Conservation (phyloP, 371 early-diverging fungal species). For the Apophysomyces ossiformis region DNA sequence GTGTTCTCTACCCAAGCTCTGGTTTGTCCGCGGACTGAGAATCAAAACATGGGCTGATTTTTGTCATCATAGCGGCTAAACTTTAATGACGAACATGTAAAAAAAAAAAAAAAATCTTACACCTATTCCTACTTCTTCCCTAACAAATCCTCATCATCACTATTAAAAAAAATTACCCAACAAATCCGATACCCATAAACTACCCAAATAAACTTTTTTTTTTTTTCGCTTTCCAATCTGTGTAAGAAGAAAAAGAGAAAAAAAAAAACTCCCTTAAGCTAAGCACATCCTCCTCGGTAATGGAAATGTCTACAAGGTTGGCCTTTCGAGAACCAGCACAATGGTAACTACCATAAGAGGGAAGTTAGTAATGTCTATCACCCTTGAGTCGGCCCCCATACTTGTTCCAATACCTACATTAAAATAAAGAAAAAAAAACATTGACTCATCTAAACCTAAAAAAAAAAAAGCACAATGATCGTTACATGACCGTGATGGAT, state of each 20-base stretch:
- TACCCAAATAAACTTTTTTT: neutral
- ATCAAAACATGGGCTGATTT: slow-evolving; percentile 9
- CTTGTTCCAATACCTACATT: neutral
- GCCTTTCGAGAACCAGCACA: neutral
- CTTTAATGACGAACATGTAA: neutral
- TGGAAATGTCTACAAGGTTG: too few relatives aligned
- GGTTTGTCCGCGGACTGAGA: slow-evolving; percentile 2
- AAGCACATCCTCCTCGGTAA: too few relatives aligned
- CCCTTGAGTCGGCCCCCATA: neutral
- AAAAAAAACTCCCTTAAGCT: too few relatives aligned
- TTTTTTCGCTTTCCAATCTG: neutral
- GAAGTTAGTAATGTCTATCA: neutral
- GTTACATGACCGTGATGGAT: too few relatives aligned
- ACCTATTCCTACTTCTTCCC: neutral
- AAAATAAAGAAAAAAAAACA: too few relatives aligned
- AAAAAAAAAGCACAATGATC: too few relatives aligned
- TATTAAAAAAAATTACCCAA: too few relatives aligned
- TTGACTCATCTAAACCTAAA: too few relatives aligned
- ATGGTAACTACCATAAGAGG: slow-evolving; percentile 5
- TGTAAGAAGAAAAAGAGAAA: neutral
- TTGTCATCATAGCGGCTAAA: slow-evolving; percentile 8
- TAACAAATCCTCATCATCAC: too few relatives aligned
- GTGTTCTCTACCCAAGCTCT: neutral
- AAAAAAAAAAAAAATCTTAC: neutral
- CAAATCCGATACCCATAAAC: too few relatives aligned